Base-by-base conservation (phyloP, 768 basidiomycete genomes). In the Mycena amicta region DNA sequence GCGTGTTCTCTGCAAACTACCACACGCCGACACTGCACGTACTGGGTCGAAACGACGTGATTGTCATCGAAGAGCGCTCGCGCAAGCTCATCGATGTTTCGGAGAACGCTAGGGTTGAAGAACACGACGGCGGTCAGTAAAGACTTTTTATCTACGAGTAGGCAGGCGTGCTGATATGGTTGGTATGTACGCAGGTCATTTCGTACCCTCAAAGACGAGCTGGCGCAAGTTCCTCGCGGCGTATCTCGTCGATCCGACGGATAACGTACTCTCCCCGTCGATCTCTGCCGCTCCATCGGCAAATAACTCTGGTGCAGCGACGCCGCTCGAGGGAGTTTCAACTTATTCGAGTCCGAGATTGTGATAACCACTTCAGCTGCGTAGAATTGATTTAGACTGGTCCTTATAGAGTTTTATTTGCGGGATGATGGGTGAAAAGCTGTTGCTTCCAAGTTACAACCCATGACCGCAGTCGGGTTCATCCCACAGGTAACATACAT, bases 11-110 rank as follows among this genome's bases (percentile, higher is more conserved):
- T 3, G 68, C 76, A 8, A 77, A 76, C 22, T 88, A 83, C 66
- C 70, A 77, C 22, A 94, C 93, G 8, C 89, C 85, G 3, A 92
- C 90, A 0, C 72, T 95, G 22, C 92, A 93, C 68, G 77, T 94
- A 16, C 71, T 92, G 6, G 93, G 93, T n/a, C 79, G 74, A 63
- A 90, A 77, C 37, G 93, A 95, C 62, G 80, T 90, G 12, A 80
- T 95, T 23, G 89, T 95, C 12, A 69, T 80, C 12, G 81, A 83
- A 68, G 90, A 92, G 67, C 82, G 92, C 29, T 83, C 90, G 0
- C 78, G 77, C 58, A 68, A 70, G 16, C 73, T 93, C 4, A 70
- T 90, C 16, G 75, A 78, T 5, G 72, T 82, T 11, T 88, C 88
- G 27, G 66, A 68, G 2, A 80, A 81, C 46, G 77, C 78, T 28